Conservation (phyloP, 257 asterid genomes). For the Forsythia suspensa region DNA sequence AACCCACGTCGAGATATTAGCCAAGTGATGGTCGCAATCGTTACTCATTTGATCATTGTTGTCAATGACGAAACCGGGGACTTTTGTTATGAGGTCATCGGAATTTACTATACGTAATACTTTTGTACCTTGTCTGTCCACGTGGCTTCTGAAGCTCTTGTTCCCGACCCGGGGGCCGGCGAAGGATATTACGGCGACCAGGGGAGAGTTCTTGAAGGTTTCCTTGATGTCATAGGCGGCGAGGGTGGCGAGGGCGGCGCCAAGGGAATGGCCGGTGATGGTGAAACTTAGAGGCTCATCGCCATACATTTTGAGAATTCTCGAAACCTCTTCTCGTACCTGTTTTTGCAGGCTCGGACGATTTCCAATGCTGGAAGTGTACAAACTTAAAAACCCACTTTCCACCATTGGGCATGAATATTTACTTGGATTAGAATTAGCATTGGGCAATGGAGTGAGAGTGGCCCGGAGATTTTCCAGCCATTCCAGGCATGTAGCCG, state of each 20-base stretch:
- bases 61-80: constrained; percentile 81
- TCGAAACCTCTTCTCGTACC: constrained; percentile 49
- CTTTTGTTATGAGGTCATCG: constrained; percentile 73
- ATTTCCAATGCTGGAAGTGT: constrained; percentile 51
- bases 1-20: constrained; percentile 43
- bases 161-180: constrained; percentile 97
- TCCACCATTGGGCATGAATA: constrained; percentile 72
- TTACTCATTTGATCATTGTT: constrained; percentile 14
- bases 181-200: constrained; percentile 82
- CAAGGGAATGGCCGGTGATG: constrained; percentile 90
- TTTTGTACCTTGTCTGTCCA: constrained; percentile 76
- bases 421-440: background rate
- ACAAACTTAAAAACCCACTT: constrained; percentile 79
- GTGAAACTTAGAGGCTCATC: constrained; percentile 72
- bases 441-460: constrained; percentile 40
- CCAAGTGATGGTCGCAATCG: background rate
- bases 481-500: constrained; percentile 85
- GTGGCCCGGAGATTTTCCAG: constrained; percentile 78
- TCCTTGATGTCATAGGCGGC: constrained; percentile 77
- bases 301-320: constrained; percentile 45
- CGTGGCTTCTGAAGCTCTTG: constrained; percentile 55
- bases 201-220: constrained; percentile 43
- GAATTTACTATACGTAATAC: constrained; percentile 82
- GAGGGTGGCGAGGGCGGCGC: constrained; percentile 91
- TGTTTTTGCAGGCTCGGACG: constrained; percentile 53